A percentile compares a stretch with the other conserved stretches of the same genome.
phyloP scores from a whole-genome alignment of 495 filamentous ascomycete species.

The Hypomontagnella monticulosa region DNA sequence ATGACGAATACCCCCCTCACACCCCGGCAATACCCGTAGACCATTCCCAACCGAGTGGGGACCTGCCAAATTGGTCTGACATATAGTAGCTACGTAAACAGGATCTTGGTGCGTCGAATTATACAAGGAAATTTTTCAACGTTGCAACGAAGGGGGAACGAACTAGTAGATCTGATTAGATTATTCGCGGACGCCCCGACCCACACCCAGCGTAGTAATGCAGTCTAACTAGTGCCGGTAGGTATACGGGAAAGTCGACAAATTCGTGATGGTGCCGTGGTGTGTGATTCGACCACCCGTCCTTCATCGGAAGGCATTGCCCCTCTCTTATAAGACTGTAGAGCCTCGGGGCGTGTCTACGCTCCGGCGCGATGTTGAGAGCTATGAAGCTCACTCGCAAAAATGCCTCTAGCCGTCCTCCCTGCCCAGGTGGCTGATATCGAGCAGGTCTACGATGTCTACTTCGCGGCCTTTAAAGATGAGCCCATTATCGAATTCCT shows the following conservation, averaged over 20 bases:
- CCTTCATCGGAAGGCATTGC: neutral
- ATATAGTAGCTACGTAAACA: neutral
- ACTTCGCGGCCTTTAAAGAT: slow-evolving; percentile 52
- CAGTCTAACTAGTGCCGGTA: slow-evolving; percentile 23
- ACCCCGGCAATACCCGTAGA: neutral
- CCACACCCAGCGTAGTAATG: slow-evolving; percentile 25
- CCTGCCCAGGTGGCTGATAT: slow-evolving; percentile 56
- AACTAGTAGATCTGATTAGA: slow-evolving; percentile 14
- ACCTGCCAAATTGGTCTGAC: neutral
- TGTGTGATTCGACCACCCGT: slow-evolving; percentile 5
- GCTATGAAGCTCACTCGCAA: neutral
- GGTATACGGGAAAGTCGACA: neutral
- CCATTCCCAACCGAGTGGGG: neutral
- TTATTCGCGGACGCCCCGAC: slow-evolving; percentile 17
- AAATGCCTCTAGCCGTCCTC: slow-evolving; percentile 50
- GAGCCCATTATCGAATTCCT: slow-evolving; percentile 47
- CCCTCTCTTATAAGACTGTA: slow-evolving; percentile 3
- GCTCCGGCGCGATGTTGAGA: neutral
- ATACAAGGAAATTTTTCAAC: slow-evolving; percentile 3
- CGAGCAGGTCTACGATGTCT: slow-evolving; percentile 51
- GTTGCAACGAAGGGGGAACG: slow-evolving; percentile 1
- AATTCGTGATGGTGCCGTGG: neutral
- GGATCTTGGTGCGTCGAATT: slow-evolving; percentile 5
- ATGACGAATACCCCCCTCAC: neutral
- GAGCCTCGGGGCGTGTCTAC: neutral